Base-by-base conservation (phyloP, 1,139 yeast species). In the Yamadazyma dushanensis region DNA sequence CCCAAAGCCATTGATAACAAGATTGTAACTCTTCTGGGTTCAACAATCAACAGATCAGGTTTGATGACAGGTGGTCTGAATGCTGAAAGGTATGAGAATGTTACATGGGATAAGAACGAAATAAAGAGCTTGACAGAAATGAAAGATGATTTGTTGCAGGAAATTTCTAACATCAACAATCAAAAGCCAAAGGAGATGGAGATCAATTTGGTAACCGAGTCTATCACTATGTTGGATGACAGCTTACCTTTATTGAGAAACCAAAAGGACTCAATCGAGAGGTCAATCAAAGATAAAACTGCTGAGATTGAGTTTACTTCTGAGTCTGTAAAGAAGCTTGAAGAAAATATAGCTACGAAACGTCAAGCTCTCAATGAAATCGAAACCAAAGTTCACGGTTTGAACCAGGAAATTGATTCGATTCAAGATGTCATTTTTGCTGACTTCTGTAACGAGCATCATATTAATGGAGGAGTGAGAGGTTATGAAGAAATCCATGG, bases 11-110 rank as follows among this genome's bases (percentile, higher is more conserved):
- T 87, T 16, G 75, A 73, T 24, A 80, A 78, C 35, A 88, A 84
- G 54, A 71, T 86, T 31, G 95, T 90, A 2, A 78, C 96, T 1
- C 53, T 87, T 8, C 89, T 88, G 34, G 98, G 98, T 1, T 78
- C 95, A 0, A 69, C 89, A 22, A 85, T 92, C 37, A 92, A 88
- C 54, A 80, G 78, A 50, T 82, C 92, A 8, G 96, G 96, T 7
- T 68, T 89, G 31, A 87, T 92, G 95, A 85, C 97, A 10, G 97
- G 97, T 60, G 97, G 97, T 46, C 59, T 61, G 51, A 52, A 65
- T 65, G 29, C 65, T 49, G 48, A 71, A 59, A 62, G 61, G 28
- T 52, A 60, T 3, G 49, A 55, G 11, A 54, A 59, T 0, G 41
- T 51, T 3, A 73, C 77, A 46, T 88, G 96, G 96, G 89, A 83